Evolutionary conservation across 805 yeast genomes (phyloP), one percentile per base, ranked within the genome.

Genomic region (Nakazawaea populi): DNA sequence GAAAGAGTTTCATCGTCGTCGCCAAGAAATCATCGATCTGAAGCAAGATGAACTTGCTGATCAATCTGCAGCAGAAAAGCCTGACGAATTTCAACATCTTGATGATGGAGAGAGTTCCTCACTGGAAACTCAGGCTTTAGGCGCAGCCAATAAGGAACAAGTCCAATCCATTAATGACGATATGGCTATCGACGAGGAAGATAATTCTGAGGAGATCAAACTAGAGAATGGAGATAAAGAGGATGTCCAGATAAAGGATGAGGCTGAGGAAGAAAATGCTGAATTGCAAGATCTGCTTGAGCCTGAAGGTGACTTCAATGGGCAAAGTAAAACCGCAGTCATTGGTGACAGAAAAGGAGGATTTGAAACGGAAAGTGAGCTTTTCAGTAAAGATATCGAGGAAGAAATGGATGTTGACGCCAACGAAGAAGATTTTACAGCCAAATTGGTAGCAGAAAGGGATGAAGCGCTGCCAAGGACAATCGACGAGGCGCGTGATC

Each of bases 1-100:
- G 69, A 88, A 92, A 59, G 96, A 91, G 62, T 92, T 87, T 69
- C 95, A 92, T 63, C 86, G 89, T 63, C 85, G 96, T 59, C 83
- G 87, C 55, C 89, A 88, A 64, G 97, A 90, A 58, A 92, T 94
- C 54, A 75, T 83, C 56, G 91, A 88, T 56, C 80, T 87, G 8
- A 68, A 77, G 3, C 69, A 68, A 29, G 80, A 77, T 47, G 71
- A 71, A 31, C 71, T 76, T 43, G 70, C 63, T 29, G 82, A 83
- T 10, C 76, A 79, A 48, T 69, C 72, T 28, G 82, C 83, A 10
- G 83, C 79, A 53, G 85, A 82, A 54, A 76, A 82, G 47, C 91
- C 95, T 0, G 96, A 89, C 61, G 96, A 89, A 59, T 87, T 89
- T 65, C 89, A 88, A 62, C 94, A 88, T 60, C 73, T 85, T 47